Conservation (phyloP, 176 grass and related monocot species). For the Echinochloa phyllopogon region DNA sequence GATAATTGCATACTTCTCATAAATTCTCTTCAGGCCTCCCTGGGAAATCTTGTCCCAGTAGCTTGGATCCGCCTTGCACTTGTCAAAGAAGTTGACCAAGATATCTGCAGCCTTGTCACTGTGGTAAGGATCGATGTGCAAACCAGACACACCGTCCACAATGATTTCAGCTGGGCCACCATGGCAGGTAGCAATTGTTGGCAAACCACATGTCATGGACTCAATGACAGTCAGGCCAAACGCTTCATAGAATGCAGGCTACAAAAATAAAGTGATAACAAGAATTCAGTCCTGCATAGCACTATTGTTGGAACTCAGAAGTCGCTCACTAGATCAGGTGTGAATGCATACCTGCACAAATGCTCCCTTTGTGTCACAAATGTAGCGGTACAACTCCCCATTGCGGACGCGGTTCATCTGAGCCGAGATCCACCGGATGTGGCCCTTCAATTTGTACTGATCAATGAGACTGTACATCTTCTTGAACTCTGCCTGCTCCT, state of each 20-base stretch:
- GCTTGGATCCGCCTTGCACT: slow-evolving; percentile 57
- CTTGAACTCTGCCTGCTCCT: slow-evolving; percentile 90
- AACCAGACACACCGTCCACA: slow-evolving; percentile 84
- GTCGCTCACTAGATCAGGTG: slow-evolving; percentile 1
- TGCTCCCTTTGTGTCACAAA: slow-evolving; percentile 85
- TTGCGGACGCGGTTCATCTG: slow-evolving; percentile 97
- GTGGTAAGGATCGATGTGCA: slow-evolving; percentile 96
- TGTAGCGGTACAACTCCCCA: slow-evolving; percentile 86
- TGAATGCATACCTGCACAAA: slow-evolving; percentile 73
- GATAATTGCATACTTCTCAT: slow-evolving; percentile 66
- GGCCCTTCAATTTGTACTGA: slow-evolving; percentile 91
- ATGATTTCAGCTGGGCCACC: slow-evolving; percentile 98
- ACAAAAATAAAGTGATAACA: slow-evolving; percentile 6
- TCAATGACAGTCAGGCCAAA: slow-evolving; percentile 93
- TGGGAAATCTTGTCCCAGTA: slow-evolving; percentile 91
- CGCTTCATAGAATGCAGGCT: slow-evolving; percentile 96
- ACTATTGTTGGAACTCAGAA: neutral
- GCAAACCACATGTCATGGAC: slow-evolving; percentile 91
- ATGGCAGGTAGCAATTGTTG: slow-evolving; percentile 86
- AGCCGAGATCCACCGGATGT: slow-evolving; percentile 95
- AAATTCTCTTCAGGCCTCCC: slow-evolving; percentile 84
- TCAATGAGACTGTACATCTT: slow-evolving; percentile 93
- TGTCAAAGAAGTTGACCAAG: slow-evolving; percentile 88
- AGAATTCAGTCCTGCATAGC: slow-evolving; percentile 19
- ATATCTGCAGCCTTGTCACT: slow-evolving; percentile 82